phyloP scores from a whole-genome alignment of 2,329 filamentous ascomycete genomes.

The Cladophialophora bantiana region DNA sequence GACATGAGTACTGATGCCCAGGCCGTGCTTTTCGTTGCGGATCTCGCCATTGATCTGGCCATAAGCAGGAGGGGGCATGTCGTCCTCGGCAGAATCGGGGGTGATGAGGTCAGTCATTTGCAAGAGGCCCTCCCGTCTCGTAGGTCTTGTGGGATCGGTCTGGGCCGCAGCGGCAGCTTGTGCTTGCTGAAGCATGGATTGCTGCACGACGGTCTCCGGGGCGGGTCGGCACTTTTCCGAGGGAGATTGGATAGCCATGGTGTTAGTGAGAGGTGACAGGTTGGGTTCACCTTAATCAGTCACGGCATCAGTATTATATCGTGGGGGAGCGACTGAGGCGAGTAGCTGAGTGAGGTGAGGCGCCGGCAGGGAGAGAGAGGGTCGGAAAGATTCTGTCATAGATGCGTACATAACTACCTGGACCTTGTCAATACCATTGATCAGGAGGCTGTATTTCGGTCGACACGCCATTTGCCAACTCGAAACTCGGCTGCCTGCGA shows the following conservation, averaged over 20 bases:
- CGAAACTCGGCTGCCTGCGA: too few species aligned
- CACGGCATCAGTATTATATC: neutral
- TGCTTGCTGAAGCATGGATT: constrained; percentile 45
- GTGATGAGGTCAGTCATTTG: constrained; percentile 40
- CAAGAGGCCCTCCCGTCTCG: constrained; percentile 39
- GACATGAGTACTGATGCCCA: constrained; percentile 66
- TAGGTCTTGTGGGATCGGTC: constrained; percentile 40
- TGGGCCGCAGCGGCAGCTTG: constrained; percentile 42
- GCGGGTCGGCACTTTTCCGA: constrained; percentile 36
- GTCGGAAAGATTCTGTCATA: constrained; percentile 21
- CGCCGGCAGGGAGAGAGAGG: constrained; percentile 18
- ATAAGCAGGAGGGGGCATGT: constrained; percentile 34
- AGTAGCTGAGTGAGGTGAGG: constrained; percentile 15
- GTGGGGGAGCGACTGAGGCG: neutral
- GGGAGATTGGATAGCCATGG: constrained; percentile 37
- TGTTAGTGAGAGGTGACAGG: constrained; percentile 33
- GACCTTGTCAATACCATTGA: constrained; percentile 9
- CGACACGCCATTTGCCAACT: too few species aligned
- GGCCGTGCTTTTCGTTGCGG: constrained; percentile 66
- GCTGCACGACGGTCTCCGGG: constrained; percentile 38
- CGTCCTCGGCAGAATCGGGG: constrained; percentile 25
- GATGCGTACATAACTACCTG: constrained; percentile 10
- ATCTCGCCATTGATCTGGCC: constrained; percentile 63
- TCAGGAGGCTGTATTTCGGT: too few species aligned
- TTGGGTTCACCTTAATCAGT: neutral